Percentiles rank a stretch among this genome's conserved stretches.
phyloP scores from a whole-genome alignment of 805 yeast species.

The Metschnikowia bowlesiae region DNA sequence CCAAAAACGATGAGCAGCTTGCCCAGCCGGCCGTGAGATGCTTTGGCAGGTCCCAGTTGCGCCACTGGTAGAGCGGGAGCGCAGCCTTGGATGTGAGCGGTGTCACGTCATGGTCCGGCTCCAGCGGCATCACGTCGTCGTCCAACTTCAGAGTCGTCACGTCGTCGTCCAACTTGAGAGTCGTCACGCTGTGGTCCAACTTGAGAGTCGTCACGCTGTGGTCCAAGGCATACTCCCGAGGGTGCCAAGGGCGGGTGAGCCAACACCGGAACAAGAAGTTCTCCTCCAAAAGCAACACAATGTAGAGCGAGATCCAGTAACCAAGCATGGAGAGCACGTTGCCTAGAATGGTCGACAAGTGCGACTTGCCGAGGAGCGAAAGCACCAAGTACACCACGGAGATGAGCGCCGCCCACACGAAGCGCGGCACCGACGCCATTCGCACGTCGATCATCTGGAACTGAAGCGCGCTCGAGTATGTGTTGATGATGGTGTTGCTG shows the following conservation, averaged over 20 bases:
- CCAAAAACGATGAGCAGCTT: constrained; percentile 10
- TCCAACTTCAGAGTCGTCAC: too few species aligned
- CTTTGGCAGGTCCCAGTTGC: constrained; percentile 25
- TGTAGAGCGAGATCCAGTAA: constrained; percentile 17
- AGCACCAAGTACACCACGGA: constrained; percentile 11
- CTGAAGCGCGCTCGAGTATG: constrained; percentile 34
- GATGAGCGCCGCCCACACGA: constrained; percentile 13
- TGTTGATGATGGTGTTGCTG: constrained; percentile 34
- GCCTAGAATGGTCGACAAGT: constrained; percentile 11
- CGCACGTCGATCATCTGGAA: constrained; percentile 28
- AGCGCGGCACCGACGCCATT: constrained; percentile 15
- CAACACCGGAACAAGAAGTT: constrained; percentile 10
- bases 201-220: too few species aligned
- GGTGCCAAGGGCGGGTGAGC: constrained; percentile 3
- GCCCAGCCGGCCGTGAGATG: constrained; percentile 20
- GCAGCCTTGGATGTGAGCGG: neutral
- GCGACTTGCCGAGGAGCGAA: constrained; percentile 12
- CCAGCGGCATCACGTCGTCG: too few species aligned
- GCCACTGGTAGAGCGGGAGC: constrained; percentile 25
- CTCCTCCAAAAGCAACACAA: constrained; percentile 13
- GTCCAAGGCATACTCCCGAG: neutral
- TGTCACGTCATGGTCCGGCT: neutral
- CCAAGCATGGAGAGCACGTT: constrained; percentile 17
- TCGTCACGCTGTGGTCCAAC: too few species aligned
- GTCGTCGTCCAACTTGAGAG: too few species aligned